phyloP scores from a whole-genome alignment of 169 alveolate species.

The Plasmodium cynomolgi region DNA sequence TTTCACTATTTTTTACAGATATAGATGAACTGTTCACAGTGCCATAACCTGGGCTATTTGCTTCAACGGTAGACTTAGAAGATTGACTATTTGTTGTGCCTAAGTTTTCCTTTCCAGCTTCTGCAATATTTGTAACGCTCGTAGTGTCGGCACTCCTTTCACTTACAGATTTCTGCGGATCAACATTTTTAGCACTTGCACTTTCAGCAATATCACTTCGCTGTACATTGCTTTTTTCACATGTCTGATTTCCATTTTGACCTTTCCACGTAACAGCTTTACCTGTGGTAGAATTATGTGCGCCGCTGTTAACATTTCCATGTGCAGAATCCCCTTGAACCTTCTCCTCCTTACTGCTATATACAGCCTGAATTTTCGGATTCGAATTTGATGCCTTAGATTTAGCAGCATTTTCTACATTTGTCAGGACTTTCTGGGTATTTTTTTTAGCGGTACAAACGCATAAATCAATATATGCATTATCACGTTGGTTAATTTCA shows the following conservation, averaged over 20 bases:
- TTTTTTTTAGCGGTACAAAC: not conserved
- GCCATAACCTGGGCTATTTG: not conserved
- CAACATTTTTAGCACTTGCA: not conserved
- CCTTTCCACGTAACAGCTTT: not conserved
- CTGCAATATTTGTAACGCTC: not conserved
- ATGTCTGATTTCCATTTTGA: not conserved
- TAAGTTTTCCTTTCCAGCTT: not conserved
- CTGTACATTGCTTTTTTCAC: not conserved
- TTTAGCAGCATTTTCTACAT: not conserved
- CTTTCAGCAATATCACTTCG: not conserved
- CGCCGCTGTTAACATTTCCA: not conserved
- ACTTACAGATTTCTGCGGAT: not conserved
- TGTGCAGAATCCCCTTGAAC: not conserved
- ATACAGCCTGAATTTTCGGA: not conserved
- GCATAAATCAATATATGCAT: not conserved
- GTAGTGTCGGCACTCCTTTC: not conserved
- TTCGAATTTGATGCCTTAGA: not conserved
- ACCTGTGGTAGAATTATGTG: not conserved
- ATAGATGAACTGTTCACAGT: not conserved
- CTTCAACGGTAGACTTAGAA: not conserved
- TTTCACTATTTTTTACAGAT: not conserved
- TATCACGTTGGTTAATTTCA: not conserved
- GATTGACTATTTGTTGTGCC: not conserved
- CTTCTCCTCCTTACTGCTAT: not conserved
- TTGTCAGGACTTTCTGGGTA: not conserved